Evolutionary conservation across 768 basidiomycete species (phyloP).

Genomic region (Cytidiella melzeri): DNA sequence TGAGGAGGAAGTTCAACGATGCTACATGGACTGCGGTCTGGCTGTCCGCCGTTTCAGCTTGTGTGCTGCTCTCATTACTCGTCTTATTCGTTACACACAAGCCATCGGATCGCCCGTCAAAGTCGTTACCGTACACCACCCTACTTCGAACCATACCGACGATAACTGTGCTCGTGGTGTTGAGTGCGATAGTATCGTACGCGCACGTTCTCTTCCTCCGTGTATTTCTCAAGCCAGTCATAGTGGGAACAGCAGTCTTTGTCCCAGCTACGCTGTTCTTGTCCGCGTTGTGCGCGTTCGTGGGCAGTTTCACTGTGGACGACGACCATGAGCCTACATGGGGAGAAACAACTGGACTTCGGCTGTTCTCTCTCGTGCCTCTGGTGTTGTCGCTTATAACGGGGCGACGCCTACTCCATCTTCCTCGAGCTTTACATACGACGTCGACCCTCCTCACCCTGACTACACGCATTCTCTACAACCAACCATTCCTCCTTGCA

Average conservation of each 20-base stretch:
- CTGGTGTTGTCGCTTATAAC: slow-evolving; percentile 64
- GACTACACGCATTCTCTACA: slow-evolving; percentile 62
- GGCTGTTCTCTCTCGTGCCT: slow-evolving; percentile 74
- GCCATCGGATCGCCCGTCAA: slow-evolving; percentile 25
- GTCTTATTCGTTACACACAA: slow-evolving; percentile 54
- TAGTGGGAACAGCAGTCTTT: slow-evolving; percentile 71
- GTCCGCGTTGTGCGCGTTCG: slow-evolving; percentile 75
- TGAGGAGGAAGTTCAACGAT: slow-evolving; percentile 70
- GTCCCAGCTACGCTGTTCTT: slow-evolving; percentile 69
- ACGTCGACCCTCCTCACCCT: slow-evolving; percentile 53
- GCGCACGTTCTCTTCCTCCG: slow-evolving; percentile 69
- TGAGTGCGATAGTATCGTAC: slow-evolving; percentile 69
- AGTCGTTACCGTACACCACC: slow-evolving; percentile 57
- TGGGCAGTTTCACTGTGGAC: slow-evolving; percentile 69
- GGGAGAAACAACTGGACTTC: slow-evolving; percentile 80
- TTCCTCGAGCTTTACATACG: slow-evolving; percentile 66
- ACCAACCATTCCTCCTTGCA: slow-evolving; percentile 68
- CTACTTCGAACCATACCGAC: slow-evolving; percentile 74
- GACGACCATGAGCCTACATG: slow-evolving; percentile 56
- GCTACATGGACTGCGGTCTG: slow-evolving; percentile 65
- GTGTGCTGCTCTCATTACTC: slow-evolving; percentile 57
- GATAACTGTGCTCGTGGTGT: slow-evolving; percentile 62
- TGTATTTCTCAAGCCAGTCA: slow-evolving; percentile 78
- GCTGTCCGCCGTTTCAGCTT: slow-evolving; percentile 52
- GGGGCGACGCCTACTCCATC: slow-evolving; percentile 60